These are phyloP conservation scores for Cucurbita argyrosperma DNA, from an alignment of 306 rosid genomes.

Conservation along the genomic window DNA sequence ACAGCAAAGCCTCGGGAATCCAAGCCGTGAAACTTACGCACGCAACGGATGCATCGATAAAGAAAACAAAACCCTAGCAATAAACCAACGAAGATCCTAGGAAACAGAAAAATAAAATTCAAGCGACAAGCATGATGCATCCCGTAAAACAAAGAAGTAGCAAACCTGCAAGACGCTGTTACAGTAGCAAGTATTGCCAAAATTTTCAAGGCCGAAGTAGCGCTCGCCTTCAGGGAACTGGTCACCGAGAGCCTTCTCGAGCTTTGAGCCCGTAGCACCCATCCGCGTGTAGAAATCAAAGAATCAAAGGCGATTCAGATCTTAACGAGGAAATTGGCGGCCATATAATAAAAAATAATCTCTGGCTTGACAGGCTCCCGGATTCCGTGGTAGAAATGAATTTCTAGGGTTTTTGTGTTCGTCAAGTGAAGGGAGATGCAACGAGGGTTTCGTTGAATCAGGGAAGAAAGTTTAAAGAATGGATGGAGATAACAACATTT, in stretches of 20 bases:
- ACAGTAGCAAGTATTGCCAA: slow-evolving; percentile 96
- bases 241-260: slow-evolving; percentile 97
- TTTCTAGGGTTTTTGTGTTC: background rate
- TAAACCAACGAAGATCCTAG: background rate
- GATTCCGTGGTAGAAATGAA: background rate
- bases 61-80: background rate
- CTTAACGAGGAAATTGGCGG: slow-evolving; percentile 5
- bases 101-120: background rate
- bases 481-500: background rate
- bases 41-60: background rate
- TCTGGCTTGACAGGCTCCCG: background rate
- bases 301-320: slow-evolving; percentile 33
- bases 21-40: background rate
- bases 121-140: background rate
- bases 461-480: background rate
- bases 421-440: background rate
- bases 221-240: slow-evolving; percentile 99
- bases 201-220: slow-evolving; percentile 93
- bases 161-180: slow-evolving; percentile 96
- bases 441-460: background rate
- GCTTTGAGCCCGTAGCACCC: slow-evolving; percentile 99
- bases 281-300: slow-evolving; percentile 28
- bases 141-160: background rate
- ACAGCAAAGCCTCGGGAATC: background rate
- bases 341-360: background rate